These are phyloP conservation scores for Suillus americanus DNA, from an alignment of 768 basidiomycete species.

Conservation along the genomic window DNA sequence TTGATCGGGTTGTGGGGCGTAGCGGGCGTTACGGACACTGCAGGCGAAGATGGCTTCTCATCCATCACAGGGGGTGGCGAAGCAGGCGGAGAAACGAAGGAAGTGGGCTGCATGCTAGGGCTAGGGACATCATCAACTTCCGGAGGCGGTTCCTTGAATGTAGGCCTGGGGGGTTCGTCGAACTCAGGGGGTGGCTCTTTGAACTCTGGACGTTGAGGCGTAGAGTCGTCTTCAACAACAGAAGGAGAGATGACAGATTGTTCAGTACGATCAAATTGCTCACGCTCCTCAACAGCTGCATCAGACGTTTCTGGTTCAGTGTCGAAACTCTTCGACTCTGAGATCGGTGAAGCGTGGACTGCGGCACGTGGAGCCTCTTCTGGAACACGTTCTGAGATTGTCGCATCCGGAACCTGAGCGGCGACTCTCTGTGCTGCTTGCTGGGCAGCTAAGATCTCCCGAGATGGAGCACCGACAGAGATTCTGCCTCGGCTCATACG, in stretches of 20 bases:
- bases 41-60: slow-evolving; percentile 30
- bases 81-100: slow-evolving; percentile 20
- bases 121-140: slow-evolving; percentile 46
- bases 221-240: slow-evolving; percentile 15
- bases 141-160: slow-evolving; percentile 64
- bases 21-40: slow-evolving; percentile 41
- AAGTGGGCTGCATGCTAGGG: slow-evolving; percentile 13
- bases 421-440: slow-evolving; percentile 58
- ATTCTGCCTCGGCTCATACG: slow-evolving; percentile 79
- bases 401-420: slow-evolving; percentile 24
- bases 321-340: slow-evolving; percentile 16
- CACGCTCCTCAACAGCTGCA: slow-evolving; percentile 4
- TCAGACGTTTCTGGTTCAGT: slow-evolving; percentile 18
- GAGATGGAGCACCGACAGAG: slow-evolving; percentile 66
- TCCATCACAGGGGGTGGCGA: slow-evolving; percentile 25
- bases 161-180: slow-evolving; percentile 39
- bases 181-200: slow-evolving; percentile 57
- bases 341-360: slow-evolving; percentile 21
- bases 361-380: slow-evolving; percentile 15
- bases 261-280: slow-evolving; percentile 32
- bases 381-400: slow-evolving; percentile 15
- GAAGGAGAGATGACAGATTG: slow-evolving; percentile 5
- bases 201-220: slow-evolving; percentile 46
- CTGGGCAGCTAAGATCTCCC: slow-evolving; percentile 72
- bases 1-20: slow-evolving; percentile 56